phyloP scores from a whole-genome alignment of 1,284 basidiomycete genomes.

The Gastroboletus turbinatus region DNA sequence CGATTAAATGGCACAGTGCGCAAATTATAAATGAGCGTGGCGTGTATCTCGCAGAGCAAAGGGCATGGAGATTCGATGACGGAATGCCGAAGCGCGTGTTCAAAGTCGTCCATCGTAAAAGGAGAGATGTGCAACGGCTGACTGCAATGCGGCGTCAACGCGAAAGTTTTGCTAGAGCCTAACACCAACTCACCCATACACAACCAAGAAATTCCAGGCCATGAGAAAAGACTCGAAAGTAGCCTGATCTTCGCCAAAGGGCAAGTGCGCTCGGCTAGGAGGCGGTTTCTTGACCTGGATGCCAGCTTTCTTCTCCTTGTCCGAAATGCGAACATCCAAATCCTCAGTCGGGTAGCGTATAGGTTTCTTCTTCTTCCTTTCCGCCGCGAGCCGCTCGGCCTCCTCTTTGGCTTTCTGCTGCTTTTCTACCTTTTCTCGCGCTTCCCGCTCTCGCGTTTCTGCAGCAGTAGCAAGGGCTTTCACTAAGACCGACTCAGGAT shows the following conservation, averaged over 20 bases:
- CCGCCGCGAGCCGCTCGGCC: constrained; percentile 64
- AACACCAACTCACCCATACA: constrained; percentile 72
- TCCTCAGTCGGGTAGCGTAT: constrained; percentile 86
- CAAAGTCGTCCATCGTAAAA: constrained; percentile 93
- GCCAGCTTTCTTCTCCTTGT: constrained; percentile 78
- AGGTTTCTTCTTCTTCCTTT: constrained; percentile 87
- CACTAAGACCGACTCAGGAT: constrained; percentile 27
- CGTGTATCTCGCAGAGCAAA: constrained; percentile 87
- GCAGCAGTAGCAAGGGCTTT: constrained; percentile 41
- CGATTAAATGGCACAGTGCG: constrained; percentile 73
- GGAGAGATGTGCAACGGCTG: constrained; percentile 87
- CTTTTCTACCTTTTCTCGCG: constrained; percentile 63
- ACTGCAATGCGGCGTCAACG: constrained; percentile 40
- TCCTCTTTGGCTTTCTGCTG: constrained; percentile 68
- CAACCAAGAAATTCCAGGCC: constrained; percentile 90
- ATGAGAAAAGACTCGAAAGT: constrained; percentile 85
- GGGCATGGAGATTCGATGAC: constrained; percentile 68
- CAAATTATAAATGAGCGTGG: constrained; percentile 85
- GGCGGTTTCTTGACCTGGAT: constrained; percentile 68
- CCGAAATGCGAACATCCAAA: constrained; percentile 73
- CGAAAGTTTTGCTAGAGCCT: neutral
- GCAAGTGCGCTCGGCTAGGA: constrained; percentile 61
- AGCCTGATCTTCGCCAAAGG: constrained; percentile 70
- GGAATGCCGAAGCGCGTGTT: constrained; percentile 81
- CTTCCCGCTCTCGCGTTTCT: constrained; percentile 68